Base-by-base conservation (phyloP, 2,329 filamentous ascomycete species). In the Aspergillus sp. region DNA sequence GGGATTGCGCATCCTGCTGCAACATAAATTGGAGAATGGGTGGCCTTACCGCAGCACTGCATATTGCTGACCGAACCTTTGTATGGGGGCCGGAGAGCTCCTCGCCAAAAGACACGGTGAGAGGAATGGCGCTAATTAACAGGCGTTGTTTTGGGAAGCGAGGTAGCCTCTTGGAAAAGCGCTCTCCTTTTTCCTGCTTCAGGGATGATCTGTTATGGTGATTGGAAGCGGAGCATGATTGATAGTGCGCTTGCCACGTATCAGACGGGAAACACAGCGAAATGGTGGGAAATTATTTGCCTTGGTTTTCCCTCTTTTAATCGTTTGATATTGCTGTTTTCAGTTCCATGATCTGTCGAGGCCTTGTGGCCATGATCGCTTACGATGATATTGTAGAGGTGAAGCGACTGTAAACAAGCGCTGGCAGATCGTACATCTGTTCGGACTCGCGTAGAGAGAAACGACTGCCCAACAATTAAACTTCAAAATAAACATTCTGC, bases 71-170 rank as follows among this genome's bases (percentile, higher is more conserved):
- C 52, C 52, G 43, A 41, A 8, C 52, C 33, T 48, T 48, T 40
- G 44, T 40, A 54, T 54, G 52, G 52, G 21, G 21, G 7, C 11
- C 31, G 12, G 8, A 7, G 8, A 40, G 37, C 15, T 19, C 21
- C 25, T 41, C 52, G 27, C 33, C 44, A 40, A 46, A 39, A 47
- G 7, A 48, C 43, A 48, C 52, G 52, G 52, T 54, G 52, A 54
- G 35, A 17, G 11, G n/a, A 37, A 53, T 5, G 25, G 40, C 41
- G 40, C 40, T 53, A 45, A 45, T 35, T 27, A 44, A 46, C 6
- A 9, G 27, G n/a, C 11, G 6, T 4, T 35, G 31, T 33, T 44
- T 44, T 35, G 45, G 11, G 25, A 48, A 35, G 31, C 15, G 45
- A 35, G 45, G 19, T 48, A 33, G 25, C 27, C 27, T 48, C 6